These are phyloP conservation scores for Serendipita indica DNA, from an alignment of 768 basidiomycete genomes.

Conservation along the genomic window DNA sequence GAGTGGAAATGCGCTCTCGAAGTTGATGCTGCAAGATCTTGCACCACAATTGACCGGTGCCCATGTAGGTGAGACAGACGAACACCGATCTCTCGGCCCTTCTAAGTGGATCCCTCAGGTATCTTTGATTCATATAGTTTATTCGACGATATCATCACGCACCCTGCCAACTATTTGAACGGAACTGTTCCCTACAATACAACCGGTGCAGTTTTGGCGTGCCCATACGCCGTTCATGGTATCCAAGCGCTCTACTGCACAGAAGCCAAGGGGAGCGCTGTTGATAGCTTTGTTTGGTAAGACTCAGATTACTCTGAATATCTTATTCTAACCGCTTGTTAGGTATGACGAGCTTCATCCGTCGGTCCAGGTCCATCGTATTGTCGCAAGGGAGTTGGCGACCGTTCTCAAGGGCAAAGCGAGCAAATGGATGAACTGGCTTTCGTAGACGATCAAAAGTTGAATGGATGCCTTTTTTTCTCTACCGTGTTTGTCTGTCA, in stretches of 20 bases:
- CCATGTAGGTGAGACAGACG: constrained; percentile 34
- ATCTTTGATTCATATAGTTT: constrained; percentile 47
- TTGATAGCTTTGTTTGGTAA: constrained; percentile 49
- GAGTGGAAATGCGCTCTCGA: constrained; percentile 37
- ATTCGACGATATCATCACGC: constrained; percentile 41
- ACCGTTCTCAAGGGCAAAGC: constrained; percentile 28
- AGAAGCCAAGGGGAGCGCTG: constrained; percentile 18
- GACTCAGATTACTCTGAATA: constrained; percentile 15
- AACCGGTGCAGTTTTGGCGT: constrained; percentile 36
- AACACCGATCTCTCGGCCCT: not conserved
- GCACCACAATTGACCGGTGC: constrained; percentile 35
- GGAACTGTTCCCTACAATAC: constrained; percentile 48
- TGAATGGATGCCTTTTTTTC: not conserved
- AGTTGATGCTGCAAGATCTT: constrained; percentile 36
- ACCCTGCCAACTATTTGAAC: constrained; percentile 41
- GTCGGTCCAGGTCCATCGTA: constrained; percentile 41
- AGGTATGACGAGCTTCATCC: constrained; percentile 46
- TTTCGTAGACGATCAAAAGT: not conserved
- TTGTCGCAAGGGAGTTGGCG: constrained; percentile 38
- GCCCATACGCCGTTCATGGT: constrained; percentile 29
- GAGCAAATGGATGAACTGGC: constrained; percentile 13
- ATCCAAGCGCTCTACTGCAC: constrained; percentile 14
- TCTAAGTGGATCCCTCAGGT: not conserved
- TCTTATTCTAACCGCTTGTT: constrained; percentile 11
- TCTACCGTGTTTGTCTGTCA: not conserved